Base-by-base conservation (phyloP, 306 rosid genomes). In the Cicer pinnatifidum region DNA sequence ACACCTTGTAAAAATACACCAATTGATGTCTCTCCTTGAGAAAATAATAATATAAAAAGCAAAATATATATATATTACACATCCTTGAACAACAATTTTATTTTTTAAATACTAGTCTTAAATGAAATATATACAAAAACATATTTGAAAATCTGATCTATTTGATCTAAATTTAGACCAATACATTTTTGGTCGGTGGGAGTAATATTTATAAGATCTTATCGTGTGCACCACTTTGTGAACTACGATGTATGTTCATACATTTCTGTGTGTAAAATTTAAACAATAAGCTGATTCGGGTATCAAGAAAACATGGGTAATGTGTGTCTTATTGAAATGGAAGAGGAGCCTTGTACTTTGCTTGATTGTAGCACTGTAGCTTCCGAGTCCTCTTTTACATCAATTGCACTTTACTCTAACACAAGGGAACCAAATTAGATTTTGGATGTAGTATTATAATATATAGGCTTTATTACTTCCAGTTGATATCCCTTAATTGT, bases 271-370 rank as follows among this genome's bases (percentile, higher is more conserved):
- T 20, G 2, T 47, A 8, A 58, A 28, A 11, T 28, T 50, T 20
- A 38, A 45, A 28, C 11, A 33, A 38, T 40, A 47, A 60, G 57
- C 11, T 23, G 56, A 16, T 48, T 39, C 0, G 12, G 50, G 11
- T 54, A 35, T 46, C 41, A 63, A 78, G 13, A 44, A 11, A 52
- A 15, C 46, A 50, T 17, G 11, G 11, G 66, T 59, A 47, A 37
- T 6, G 15, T 13, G 9, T 51, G 23, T 57, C 45, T 76, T 53
- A 37, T 64, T 41, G 47, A 46, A 65, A 63, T 9, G 52, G 73
- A 77, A 72, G 63, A 72, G 67, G 76, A 47, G 71, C 87, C 80
- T 76, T 19, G 72, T 73, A 11, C 75, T 20, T 77, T 80, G 78
- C 82, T 84, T 61, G 37, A 59, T 28, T 28, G 71, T 80, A 15